Conservation (phyloP, 768 basidiomycete genomes). For the Boletales sp. region DNA sequence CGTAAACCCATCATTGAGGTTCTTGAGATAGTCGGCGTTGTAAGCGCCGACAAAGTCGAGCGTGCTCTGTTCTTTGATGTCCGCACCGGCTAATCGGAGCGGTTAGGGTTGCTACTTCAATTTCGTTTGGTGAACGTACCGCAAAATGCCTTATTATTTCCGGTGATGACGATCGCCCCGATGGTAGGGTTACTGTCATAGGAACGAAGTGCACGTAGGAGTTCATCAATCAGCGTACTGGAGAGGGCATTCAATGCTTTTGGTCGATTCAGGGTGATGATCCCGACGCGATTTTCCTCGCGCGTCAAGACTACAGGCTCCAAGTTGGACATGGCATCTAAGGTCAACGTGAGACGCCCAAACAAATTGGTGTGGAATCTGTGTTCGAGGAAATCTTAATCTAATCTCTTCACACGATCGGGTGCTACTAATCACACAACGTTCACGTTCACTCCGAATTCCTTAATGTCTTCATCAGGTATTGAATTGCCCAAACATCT, state of each 20-base stretch:
- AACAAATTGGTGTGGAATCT: no score
- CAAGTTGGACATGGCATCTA: constrained; percentile 19
- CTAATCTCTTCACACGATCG: no score
- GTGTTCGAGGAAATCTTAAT: no score
- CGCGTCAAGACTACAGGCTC: constrained; percentile 19
- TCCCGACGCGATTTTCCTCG: constrained; percentile 22
- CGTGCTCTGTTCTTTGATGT: constrained; percentile 98
- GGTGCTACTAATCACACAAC: no score
- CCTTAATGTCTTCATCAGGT: constrained; percentile 5
- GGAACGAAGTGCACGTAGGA: constrained; percentile 68
- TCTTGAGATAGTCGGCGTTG: constrained; percentile 41
- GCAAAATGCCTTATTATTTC: constrained; percentile 77
- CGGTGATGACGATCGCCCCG: constrained; percentile 88
- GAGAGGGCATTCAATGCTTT: constrained; percentile 85
- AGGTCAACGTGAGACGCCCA: no score
- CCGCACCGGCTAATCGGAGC: constrained; percentile 66
- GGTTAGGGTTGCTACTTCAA: no score
- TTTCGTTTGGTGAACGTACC: constrained; percentile 1
- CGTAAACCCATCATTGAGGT: constrained; percentile 42
- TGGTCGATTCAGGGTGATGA: constrained; percentile 84
- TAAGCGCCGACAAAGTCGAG: constrained; percentile 55
- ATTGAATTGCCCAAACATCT: constrained; percentile 7
- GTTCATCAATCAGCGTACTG: constrained; percentile 70
- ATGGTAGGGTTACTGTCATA: constrained; percentile 68
- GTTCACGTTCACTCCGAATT: no score